Evolutionary conservation across 108 stramenopile genomes (phyloP), one percentile per base, ranked within the genome.

Genomic region (Discostella pseudostelligera): DNA sequence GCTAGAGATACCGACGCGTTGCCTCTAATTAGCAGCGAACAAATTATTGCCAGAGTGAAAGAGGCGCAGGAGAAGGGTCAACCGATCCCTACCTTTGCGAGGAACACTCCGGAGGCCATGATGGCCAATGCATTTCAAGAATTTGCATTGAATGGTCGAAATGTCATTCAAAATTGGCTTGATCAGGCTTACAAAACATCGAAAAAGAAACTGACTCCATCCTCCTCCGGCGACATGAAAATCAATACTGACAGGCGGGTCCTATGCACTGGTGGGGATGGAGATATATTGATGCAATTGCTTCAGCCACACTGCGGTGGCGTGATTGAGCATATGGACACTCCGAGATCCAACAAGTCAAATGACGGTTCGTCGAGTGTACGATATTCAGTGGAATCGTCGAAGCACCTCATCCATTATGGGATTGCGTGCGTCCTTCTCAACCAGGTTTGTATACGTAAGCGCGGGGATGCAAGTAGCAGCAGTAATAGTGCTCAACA

Each of bases 211-310:
- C n/a, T n/a, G n/a, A n/a, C n/a, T n/a, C n/a, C n/a, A n/a, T 22
- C 39, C n/a, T 39, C 50, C 29, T 53, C 45, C 16, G 57, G 16
- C 10, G 65, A 22, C 16, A 46, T 9, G 11, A 69, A 70, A 37
- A 37, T 59, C 51, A 73, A 71, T 42, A 47, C 54, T 9, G 47
- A 73, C 0, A 60, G 67, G 28, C 45, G 28, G 7, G 70, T 90
- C 8, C 26, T 76, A 12, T 47, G 86, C 25, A 83, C 85, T 13
- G 89, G 89, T 35, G 87, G 87, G 21, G 87, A 86, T 65, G 72
- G 79, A 0, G 70, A 73, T n/a, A 65, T 90, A 40, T 45, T 90
- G 0, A 45, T 45, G 7, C 42, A 67, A 22, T 58, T 82, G 39
- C 69, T 85, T 0, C 55, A 49, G 20, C 69, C 74, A 4, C 20